Evolutionary conservation across 2,329 filamentous ascomycete species (phyloP).

Genomic region (Madurella mycetomatis): DNA sequence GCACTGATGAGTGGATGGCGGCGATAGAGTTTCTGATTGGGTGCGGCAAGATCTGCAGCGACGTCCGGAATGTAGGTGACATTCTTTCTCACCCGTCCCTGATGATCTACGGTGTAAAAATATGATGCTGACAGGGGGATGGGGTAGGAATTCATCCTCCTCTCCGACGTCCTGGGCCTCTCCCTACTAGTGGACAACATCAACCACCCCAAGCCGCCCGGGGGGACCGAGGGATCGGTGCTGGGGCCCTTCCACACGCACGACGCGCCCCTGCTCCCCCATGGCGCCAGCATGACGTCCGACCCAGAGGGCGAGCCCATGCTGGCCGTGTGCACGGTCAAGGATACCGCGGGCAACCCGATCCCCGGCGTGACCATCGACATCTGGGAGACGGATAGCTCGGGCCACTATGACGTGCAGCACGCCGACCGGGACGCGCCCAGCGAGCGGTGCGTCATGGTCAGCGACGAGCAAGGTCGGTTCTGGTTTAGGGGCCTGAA

Average conservation of each 20-base stretch:
- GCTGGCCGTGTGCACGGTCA: slow-evolving; percentile 68
- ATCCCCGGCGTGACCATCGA: slow-evolving; percentile 67
- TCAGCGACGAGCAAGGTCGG: slow-evolving; percentile 62
- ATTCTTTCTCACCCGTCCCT: not conserved
- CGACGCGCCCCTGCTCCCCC: slow-evolving; percentile 56
- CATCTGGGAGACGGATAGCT: slow-evolving; percentile 79
- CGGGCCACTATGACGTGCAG: slow-evolving; percentile 80
- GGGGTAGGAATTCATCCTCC: slow-evolving; percentile 71
- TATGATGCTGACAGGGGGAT: not conserved
- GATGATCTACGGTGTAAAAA: too few relatives aligned
- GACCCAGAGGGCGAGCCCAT: slow-evolving; percentile 66
- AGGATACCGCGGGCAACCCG: slow-evolving; percentile 59
- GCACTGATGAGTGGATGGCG: slow-evolving; percentile 73
- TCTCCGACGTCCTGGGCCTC: slow-evolving; percentile 74
- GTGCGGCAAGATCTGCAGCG: slow-evolving; percentile 68
- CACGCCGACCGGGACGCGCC: slow-evolving; percentile 59
- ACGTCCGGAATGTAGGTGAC: slow-evolving; percentile 63
- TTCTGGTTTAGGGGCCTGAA: slow-evolving; percentile 86
- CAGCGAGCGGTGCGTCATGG: slow-evolving; percentile 64
- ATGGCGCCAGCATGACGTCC: slow-evolving; percentile 61
- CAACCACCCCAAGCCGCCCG: slow-evolving; percentile 72
- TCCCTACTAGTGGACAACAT: slow-evolving; percentile 77
- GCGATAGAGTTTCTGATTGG: slow-evolving; percentile 67
- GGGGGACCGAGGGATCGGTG: slow-evolving; percentile 71
- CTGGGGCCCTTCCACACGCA: slow-evolving; percentile 81